Evolutionary conservation across 768 basidiomycete genomes (phyloP).

Genomic region (Naganishia onofrii): DNA sequence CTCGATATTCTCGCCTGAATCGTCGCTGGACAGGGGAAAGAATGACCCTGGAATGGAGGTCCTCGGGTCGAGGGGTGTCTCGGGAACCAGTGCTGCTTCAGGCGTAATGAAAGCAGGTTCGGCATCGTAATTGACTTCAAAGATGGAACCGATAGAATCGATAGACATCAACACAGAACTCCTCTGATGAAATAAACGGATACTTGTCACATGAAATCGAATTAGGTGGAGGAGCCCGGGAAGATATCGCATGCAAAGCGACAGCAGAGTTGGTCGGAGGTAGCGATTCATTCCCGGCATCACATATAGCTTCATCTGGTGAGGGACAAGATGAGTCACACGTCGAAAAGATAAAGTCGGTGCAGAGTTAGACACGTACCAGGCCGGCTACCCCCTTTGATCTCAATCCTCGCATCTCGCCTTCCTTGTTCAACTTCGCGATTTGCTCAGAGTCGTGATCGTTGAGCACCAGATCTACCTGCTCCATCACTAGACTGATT

Average conservation of each 20-base stretch:
- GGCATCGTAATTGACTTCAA: slow-evolving; percentile 16
- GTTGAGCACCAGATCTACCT: neutral
- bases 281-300: neutral
- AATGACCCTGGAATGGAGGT: slow-evolving; percentile 9
- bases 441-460: neutral
- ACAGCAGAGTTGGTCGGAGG: slow-evolving; percentile 6
- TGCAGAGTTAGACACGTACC: neutral
- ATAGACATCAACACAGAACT: neutral
- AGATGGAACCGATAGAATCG: slow-evolving; percentile 2
- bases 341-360: neutral
- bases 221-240: slow-evolving; percentile 8
- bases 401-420: neutral
- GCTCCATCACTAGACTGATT: slow-evolving; percentile 34
- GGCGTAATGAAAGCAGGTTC: slow-evolving; percentile 13
- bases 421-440: neutral
- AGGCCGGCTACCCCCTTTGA: neutral
- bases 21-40: neutral
- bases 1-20: neutral
- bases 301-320: slow-evolving; percentile 2
- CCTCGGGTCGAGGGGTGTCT: slow-evolving; percentile 1
- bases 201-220: neutral
- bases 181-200: neutral
- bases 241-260: slow-evolving; percentile 15
- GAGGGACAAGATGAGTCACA: neutral
- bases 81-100: slow-evolving; percentile 1